Conservation (phyloP, 306 rosid genomes). For the Mimosa pudica region DNA sequence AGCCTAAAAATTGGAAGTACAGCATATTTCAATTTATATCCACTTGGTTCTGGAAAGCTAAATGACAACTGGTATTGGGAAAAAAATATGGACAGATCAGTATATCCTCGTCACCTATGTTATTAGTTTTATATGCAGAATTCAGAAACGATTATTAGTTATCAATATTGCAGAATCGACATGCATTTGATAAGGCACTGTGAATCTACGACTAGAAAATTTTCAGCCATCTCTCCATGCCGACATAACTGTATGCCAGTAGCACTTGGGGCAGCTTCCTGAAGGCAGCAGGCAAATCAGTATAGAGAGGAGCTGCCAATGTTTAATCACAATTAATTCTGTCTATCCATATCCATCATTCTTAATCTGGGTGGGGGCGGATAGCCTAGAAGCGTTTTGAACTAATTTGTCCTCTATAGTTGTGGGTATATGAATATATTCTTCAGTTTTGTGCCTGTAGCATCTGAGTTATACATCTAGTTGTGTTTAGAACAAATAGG, state of each 20-base stretch:
- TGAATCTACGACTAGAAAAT: constrained; percentile 65
- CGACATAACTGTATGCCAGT: neutral
- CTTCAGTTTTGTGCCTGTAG: neutral
- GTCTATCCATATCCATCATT: constrained; percentile 5
- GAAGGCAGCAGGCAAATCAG: constrained; percentile 31
- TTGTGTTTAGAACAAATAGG: neutral
- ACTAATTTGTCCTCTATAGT: constrained; percentile 14
- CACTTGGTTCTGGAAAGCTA: neutral
- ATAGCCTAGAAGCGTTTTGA: constrained; percentile 22
- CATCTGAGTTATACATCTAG: neutral
- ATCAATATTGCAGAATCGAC: constrained; percentile 75
- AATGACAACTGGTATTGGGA: neutral
- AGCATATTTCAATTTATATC: neutral
- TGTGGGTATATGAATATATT: neutral
- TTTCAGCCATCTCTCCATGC: constrained; percentile 1
- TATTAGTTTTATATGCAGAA: constrained; percentile 8
- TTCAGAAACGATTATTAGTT: constrained; percentile 26
- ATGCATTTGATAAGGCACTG: constrained; percentile 75
- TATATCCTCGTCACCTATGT: neutral
- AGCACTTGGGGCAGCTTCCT: constrained; percentile 22
- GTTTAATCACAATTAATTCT: neutral
- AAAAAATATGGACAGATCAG: neutral
- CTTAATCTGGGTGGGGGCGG: constrained; percentile 15
- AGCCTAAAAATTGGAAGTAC: neutral
- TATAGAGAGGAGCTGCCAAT: constrained; percentile 27